Evolutionary conservation across 192 early-diverging fungal genomes (phyloP).

Genomic region (Gamsiella multidivaricata): DNA sequence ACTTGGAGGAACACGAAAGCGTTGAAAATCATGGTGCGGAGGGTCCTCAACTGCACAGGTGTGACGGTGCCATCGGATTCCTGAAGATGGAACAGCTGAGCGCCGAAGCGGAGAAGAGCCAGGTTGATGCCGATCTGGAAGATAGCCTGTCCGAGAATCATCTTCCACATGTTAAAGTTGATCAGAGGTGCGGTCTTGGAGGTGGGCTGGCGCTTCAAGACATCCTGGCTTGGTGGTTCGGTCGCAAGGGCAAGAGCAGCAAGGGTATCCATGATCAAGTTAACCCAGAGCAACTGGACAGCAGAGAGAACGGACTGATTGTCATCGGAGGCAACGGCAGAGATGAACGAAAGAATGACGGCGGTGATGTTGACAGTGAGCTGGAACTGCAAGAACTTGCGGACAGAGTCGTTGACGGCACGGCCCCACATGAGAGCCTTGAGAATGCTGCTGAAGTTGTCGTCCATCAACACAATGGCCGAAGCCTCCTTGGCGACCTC

Average conservation of each 20-base stretch:
- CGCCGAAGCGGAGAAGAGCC: conserved; percentile 66
- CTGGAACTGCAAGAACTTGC: conserved; percentile 90
- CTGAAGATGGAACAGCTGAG: conserved; percentile 68
- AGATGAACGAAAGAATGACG: conserved; percentile 76
- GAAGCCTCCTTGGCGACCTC: conserved; percentile 88
- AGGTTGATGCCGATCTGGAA: conserved; percentile 90
- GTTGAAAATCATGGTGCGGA: conserved; percentile 93
- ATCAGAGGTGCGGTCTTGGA: conserved; percentile 82
- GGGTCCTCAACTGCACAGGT: conserved; percentile 52
- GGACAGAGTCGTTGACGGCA: conserved; percentile 85
- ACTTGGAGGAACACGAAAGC: conserved; percentile 94
- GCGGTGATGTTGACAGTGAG: conserved; percentile 86
- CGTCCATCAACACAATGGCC: conserved; percentile 88
- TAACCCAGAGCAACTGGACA: conserved; percentile 94
- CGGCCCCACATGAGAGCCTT: conserved; percentile 85
- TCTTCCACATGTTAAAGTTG: conserved; percentile 89
- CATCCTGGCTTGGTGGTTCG: conserved; percentile 86
- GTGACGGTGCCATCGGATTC: conserved; percentile 21
- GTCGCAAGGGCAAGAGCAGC: conserved; percentile 93
- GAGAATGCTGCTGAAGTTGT: conserved; percentile 88
- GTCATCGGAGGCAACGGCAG: conserved; percentile 70
- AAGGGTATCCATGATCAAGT: conserved; percentile 95
- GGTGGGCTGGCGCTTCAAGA: conserved; percentile 84
- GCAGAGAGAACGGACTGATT: conserved; percentile 85
- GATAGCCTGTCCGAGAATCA: conserved; percentile 90